Base-by-base conservation (phyloP, 345 rosid species). In the Streptanthus diversifolius region DNA sequence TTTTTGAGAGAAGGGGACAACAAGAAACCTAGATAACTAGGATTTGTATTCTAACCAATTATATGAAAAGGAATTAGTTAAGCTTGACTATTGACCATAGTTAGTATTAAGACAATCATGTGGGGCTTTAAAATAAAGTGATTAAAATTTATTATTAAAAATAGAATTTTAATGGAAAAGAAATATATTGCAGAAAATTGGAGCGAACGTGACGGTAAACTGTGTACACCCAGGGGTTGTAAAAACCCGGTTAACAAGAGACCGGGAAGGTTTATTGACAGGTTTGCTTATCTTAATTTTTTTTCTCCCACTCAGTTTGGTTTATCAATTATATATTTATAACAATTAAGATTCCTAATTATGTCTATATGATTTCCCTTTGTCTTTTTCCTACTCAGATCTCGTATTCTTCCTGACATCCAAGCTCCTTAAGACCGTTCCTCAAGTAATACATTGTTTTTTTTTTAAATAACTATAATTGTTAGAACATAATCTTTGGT, bases 211-310 rank as follows among this genome's bases (percentile, higher is more conserved):
- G 80, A 91, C 90, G 0, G 96, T 81, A 30, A 95, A 95, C 54
- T 89, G 95, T 70, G 95, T 95, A 54, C 96, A 95, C 72, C 99
- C 99, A 3, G 99, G 99, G 13, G 85, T 95, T 6, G 99, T 95
- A 40, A 79, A 88, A 69, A 95, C 99, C 69, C 83, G 96, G 69
- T 89, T 95, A 59, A 91, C 97, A 24, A 81, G 99, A 70, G 98
- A 92, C 72, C 84, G 97, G 63, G 98, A 95, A 74, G 98, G 99
- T 62, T 73, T 86, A 15, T 57, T 84, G 52, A 95, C 99, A 58
- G 97, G 98, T 90, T 32, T 59, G 61, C 47, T 58, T 74, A 39
- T 47, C 15, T 59, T 66, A 15, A 7, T 41, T 44, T 12, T 3
- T n/a, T 8, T 19, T 12, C 18, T 8, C 51, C 51, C 21, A 8